Conservation (phyloP, 2,329 filamentous ascomycete species). For the Gnomoniopsis smithogilvyi region DNA sequence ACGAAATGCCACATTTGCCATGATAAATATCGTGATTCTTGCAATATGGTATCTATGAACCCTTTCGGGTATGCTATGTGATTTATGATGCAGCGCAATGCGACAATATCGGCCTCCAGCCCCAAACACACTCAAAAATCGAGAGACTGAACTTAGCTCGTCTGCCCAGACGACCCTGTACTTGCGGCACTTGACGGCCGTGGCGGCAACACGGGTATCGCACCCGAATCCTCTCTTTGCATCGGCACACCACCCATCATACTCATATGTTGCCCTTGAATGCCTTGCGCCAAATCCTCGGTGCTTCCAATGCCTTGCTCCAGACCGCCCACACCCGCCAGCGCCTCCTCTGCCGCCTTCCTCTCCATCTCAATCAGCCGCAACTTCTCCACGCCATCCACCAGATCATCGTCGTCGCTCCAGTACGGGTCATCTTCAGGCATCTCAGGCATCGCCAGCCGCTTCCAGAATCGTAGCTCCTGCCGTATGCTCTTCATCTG, state of each 20-base stretch:
- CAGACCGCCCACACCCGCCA: constrained; percentile 21
- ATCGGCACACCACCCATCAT: constrained; percentile 41
- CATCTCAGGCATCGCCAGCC: constrained; percentile 61
- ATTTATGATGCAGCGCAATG: neutral
- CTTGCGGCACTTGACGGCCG: constrained; percentile 38
- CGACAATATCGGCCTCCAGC: neutral
- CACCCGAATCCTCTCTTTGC: constrained; percentile 33
- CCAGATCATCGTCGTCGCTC: constrained; percentile 63
- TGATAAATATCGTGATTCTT: neutral
- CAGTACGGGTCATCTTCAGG: constrained; percentile 58
- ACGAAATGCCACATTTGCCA: neutral
- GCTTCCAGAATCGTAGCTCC: constrained; percentile 64
- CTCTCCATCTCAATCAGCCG: constrained; percentile 48
- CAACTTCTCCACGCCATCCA: constrained; percentile 59
- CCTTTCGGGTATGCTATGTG: neutral
- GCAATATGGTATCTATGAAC: constrained; percentile 1
- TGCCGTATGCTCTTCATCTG: constrained; percentile 51
- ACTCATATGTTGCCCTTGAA: constrained; percentile 21
- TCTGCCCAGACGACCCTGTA: constrained; percentile 33
- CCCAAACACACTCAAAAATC: neutral
- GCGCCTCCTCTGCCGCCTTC: constrained; percentile 38
- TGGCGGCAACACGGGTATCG: constrained; percentile 34
- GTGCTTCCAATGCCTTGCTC: constrained; percentile 13
- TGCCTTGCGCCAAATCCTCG: constrained; percentile 21
- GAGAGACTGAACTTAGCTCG: constrained; percentile 5